Percentiles rank a stretch among this genome's conserved stretches.
phyloP scores from a whole-genome alignment of 306 rosid species.

The Astragalus glycyphyllos region DNA sequence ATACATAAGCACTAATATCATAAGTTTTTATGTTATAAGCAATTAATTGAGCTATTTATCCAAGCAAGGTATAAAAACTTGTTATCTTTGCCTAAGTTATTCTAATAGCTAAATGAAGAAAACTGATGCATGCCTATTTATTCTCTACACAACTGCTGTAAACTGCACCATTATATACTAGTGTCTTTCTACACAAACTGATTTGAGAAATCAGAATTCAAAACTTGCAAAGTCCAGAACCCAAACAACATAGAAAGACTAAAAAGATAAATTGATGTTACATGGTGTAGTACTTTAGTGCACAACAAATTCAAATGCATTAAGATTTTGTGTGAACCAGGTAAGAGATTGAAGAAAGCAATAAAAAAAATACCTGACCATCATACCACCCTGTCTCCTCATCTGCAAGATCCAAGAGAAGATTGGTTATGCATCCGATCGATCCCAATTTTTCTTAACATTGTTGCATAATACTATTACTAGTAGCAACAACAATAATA shows the following conservation, averaged over 20 bases:
- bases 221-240: no score
- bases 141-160: neutral
- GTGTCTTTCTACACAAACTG: no score
- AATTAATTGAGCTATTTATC: no score
- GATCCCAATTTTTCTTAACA: constrained; percentile 4
- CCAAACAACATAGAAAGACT: constrained; percentile 3
- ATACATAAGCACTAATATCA: no score
- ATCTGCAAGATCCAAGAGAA: constrained; percentile 57
- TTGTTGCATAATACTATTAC: neutral
- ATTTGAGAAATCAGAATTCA: no score
- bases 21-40: no score
- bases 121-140: neutral
- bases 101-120: neutral
- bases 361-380: constrained; percentile 69
- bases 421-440: neutral
- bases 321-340: neutral
- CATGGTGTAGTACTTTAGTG: neutral
- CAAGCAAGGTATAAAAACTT: neutral
- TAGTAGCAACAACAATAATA: neutral
- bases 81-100: constrained; percentile 2
- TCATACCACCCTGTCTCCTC: constrained; percentile 99
- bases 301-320: constrained; percentile 6
- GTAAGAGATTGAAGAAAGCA: neutral
- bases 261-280: neutral
- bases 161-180: neutral